Evolutionary conservation across 768 basidiomycete genomes (phyloP).

Genomic region (Termitomyces sp.): DNA sequence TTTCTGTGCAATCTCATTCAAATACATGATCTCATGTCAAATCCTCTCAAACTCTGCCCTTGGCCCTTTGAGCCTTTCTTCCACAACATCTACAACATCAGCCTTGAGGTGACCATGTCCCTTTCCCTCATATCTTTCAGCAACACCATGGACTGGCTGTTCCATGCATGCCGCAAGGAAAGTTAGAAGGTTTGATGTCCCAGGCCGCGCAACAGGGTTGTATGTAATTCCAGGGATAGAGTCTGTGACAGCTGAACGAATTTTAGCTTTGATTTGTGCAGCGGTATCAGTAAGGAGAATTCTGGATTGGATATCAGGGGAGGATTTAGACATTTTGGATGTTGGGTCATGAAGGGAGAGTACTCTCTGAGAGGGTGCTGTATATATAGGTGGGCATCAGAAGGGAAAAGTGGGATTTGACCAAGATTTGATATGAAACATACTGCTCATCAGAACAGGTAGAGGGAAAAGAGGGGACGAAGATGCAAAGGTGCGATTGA

Average conservation of each 20-base stretch:
- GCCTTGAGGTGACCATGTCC: no score
- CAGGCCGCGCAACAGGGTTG: conserved; percentile 69
- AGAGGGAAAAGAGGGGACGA: no score
- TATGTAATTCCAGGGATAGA: conserved; percentile 73
- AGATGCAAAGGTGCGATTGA: no score
- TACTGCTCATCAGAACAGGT: conserved; percentile 75
- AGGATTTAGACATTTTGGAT: no score
- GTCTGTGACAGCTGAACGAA: conserved; percentile 84
- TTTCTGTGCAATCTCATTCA: conserved; percentile 54
- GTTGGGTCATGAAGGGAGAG: conserved; percentile 84
- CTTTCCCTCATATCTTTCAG: conserved; percentile 51
- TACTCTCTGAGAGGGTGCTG: conserved; percentile 79
- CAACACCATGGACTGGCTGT: conserved; percentile 43
- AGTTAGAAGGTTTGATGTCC: conserved; percentile 77
- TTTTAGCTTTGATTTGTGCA: no score
- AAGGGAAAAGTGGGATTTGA: not conserved
- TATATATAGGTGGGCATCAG: not conserved
- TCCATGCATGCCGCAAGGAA: conserved; percentile 77
- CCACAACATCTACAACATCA: no score
- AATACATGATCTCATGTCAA: no score
- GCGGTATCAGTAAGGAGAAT: no score
- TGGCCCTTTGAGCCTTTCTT: no score
- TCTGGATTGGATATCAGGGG: no score
- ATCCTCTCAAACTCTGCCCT: no score
- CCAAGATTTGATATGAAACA: no score